Evolutionary conservation across 371 early-diverging fungal species (phyloP), one percentile per base, ranked within the genome.

Genomic region (Choanephora cucurbitarum): DNA sequence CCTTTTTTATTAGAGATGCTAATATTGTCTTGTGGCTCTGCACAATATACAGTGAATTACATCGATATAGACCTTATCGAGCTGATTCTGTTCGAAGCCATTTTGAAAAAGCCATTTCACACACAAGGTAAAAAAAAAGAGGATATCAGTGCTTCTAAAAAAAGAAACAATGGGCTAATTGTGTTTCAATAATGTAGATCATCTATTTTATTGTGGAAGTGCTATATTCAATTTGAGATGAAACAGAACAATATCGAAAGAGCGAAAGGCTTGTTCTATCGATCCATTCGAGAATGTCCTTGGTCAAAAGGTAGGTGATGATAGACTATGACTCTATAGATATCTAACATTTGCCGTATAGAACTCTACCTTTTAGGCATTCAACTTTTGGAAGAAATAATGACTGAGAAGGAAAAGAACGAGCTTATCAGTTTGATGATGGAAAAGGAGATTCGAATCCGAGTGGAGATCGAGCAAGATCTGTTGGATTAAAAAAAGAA

Each of bases 221-320:
- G 76, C 1, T 83, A 80, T 54, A 81, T 88, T 49, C 65, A 82
- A 34, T 81, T 84, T 62, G 89, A 88, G 58, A 46, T 75, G 7
- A 55, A 62, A 18, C 57, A 75, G 45, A 66, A 64, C 5, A 66
- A 81, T 37, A 34, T 44, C 3, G 60, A 58, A 8, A 66, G 59
- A 56, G 83, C 84, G 19, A 81, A 79, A 39, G 48, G 64, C 34
- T 55, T 88, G 24, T 79, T 82, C 44, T 86, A 80, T 62, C 72
- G 83, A 7, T 79, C 86, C 8, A 55, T 88, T 13, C 74, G 82
- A 32, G 82, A 82, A 48, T 88, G 89, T 64, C 89, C 89, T 13
- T 88, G 89, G 89, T 78, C 82, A 31, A 88, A 88, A 76, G 82
- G 85, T 85, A 66, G 52, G 55, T 31, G 0, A 15, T 42, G 3